Base-by-base conservation (phyloP, 2,329 filamentous ascomycete genomes). In the Tolypocladium tundrense region DNA sequence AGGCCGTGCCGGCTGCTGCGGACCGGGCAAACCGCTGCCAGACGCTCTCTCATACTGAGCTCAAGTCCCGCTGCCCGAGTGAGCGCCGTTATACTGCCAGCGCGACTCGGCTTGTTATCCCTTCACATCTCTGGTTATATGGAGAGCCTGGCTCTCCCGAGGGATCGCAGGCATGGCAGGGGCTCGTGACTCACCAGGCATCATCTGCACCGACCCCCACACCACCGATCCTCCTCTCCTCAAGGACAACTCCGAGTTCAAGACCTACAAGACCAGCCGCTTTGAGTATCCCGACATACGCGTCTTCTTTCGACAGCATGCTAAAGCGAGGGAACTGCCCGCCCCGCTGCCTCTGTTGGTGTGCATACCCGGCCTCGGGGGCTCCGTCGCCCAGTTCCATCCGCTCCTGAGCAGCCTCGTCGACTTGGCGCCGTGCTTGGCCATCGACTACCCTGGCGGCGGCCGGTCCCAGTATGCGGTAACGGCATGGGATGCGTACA, bases 341-440 rank as follows among this genome's bases (percentile, higher is more conserved):
- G 80, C 82, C 0, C 86, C 89, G 0, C 74, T 97, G 13, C 94
- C 94, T 1, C 75, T 99, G 11, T 76, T 97, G 4, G 91, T 97
- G 50, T 96, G 95, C 68, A 79, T 97, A 58, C 94, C 97, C 68
- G 94, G 94, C 1, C 80, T 97, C 11, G 94, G 93, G n/a, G 94
- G 94, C 54, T 96, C 90, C 0, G 82, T 91, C 31, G 88, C 91
- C 13, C 94, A 97, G 68, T 97, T 97, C 68, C 82, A 90, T 57
- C 84, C 88, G 37, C 75, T 97, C 6, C 75, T 97, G 19, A 88
- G 85, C 24, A 94, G 90, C 70, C 79, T 99, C 53, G 83, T 88
- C 55, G 91, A 95, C 68, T 77, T 91, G 54, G 91, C 89, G 14
- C 87, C 91, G 53, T 96, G 92, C 69, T 79, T 74, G 62, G 89